Evolutionary conservation across 2,329 filamentous ascomycete genomes (phyloP).

Genomic region (Trichoderma harzianum): DNA sequence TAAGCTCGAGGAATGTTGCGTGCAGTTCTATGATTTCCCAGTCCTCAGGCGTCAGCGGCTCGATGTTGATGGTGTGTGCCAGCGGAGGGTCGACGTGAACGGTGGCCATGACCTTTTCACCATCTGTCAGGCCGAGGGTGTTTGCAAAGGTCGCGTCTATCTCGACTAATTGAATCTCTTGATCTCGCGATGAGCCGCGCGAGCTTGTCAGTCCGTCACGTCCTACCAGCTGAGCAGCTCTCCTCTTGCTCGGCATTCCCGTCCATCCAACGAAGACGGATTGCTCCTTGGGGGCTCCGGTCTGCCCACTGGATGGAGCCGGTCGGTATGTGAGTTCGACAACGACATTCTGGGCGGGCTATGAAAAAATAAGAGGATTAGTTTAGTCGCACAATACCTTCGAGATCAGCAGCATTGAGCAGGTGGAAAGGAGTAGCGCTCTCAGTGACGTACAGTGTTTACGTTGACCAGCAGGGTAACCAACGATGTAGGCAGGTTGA

Average conservation of each 20-base stretch:
- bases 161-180: constrained; percentile 76
- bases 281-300: constrained; percentile 49
- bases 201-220: constrained; percentile 67
- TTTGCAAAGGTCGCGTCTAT: constrained; percentile 81
- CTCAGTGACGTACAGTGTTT: constrained; percentile 67
- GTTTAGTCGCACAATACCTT: neutral
- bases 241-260: constrained; percentile 91
- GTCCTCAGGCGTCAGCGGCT: constrained; percentile 89
- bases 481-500: constrained; percentile 83
- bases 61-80: constrained; percentile 93
- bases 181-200: constrained; percentile 61
- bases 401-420: neutral
- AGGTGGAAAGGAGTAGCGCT: neutral
- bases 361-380: neutral
- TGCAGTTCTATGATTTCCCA: constrained; percentile 99
- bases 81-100: constrained; percentile 88
- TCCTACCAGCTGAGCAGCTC: constrained; percentile 67
- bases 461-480: constrained; percentile 83
- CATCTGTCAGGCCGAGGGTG: constrained; percentile 72
- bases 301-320: constrained; percentile 44
- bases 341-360: constrained; percentile 94
- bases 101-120: constrained; percentile 67
- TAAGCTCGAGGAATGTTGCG: constrained; percentile 90
- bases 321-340: constrained; percentile 78
- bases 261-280: constrained; percentile 94